Evolutionary conservation across 1,284 basidiomycete species (phyloP), one percentile per base, ranked within the genome.

Genomic region (Erythrobasidium hasegawianum): DNA sequence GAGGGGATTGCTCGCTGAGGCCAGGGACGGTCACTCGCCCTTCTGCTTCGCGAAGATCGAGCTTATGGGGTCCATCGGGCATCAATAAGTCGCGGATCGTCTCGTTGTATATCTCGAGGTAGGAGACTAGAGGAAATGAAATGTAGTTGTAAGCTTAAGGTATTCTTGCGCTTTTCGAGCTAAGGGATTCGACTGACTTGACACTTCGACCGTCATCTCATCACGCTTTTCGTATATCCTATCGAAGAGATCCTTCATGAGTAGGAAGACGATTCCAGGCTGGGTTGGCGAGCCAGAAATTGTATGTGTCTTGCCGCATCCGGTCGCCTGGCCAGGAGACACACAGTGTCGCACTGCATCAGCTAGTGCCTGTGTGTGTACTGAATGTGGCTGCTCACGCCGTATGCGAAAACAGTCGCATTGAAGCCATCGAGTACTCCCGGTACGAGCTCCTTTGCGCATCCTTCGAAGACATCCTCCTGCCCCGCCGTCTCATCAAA

Each of bases 21-120:
- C 88, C 87, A 14, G 88, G 84, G 14, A 97, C 90, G 71, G 90
- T 92, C 69, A 97, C 90, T 20, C 77, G 73, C 57, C 79, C 79
- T 14, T 86, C 83, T 79, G 93, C 91, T 78, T 97, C 93, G 29
- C 94, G 86, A 64, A 97, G 88, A 68, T 64, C 87, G 83, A 55
- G 87, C 85, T 69, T 71, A 68, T 79, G 78, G 27, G 83, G 80
- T 24, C 82, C 80, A n/a, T 84, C 83, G 13, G 86, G 80, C 0
- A 86, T 79, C 49, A 97, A 85, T 18, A 97, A 85, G 77, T 97
- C 94, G n/a, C 90, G 88, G 71, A 97, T 97, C 75, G 91, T 90
- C 78, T 97, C 94, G 76, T 97, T 97, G 81, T 97, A 97, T 59
- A 97, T 95, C 78, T 97, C 94, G 66, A 97, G 85, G 79, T 96